Base-by-base conservation (phyloP, 805 yeast species). In the Candida chauliodis region DNA sequence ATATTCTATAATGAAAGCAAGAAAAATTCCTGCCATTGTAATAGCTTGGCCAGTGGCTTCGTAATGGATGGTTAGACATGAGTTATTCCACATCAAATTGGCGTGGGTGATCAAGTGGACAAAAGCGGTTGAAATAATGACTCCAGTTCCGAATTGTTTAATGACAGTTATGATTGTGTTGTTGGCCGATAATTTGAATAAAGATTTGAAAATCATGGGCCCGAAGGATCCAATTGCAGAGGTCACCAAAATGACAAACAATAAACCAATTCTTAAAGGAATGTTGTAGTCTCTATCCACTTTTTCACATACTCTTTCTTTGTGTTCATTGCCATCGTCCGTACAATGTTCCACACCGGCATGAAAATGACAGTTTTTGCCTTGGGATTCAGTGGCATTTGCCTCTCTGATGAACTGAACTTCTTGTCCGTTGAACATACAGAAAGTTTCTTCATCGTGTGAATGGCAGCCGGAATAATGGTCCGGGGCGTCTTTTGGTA, bases 281-380 rank as follows among this genome's bases (percentile, higher is more conserved):
- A 60, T 50, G 37, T 60, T 40, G 33, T 55, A 53, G 25, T 58
- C 59, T 33, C 63, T 43, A 29, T 56, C 59, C 3, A 51, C 50
- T 23, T 47, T 33, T 27, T 49, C 60, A 43, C 62, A 57, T 1
- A 48, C 32, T 4, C 34, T 30, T 6, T 40, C 40, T n/a, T 23
- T 16, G n/a, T n/a, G n/a, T 18, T 38, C 42, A 14, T 43, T 36
- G 22, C 7, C 27, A 23, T 36, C 50, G 10, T 41, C 41, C 1
- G 39, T 52, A 40, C 63, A 58, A 44, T 58, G 63, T 37, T 58
- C 63, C 7, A 58, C 61, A 1, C 63, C 63, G n/a, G 59, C 63
- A 36, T 58, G 61, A 45, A 54, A 58, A 38, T 58, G 63, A 34
- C 63, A 58, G 21, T 56, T 46, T 24, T 23, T 33, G 2, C 39